phyloP scores from a whole-genome alignment of 257 asterid genomes.

The Petunia secreta region DNA sequence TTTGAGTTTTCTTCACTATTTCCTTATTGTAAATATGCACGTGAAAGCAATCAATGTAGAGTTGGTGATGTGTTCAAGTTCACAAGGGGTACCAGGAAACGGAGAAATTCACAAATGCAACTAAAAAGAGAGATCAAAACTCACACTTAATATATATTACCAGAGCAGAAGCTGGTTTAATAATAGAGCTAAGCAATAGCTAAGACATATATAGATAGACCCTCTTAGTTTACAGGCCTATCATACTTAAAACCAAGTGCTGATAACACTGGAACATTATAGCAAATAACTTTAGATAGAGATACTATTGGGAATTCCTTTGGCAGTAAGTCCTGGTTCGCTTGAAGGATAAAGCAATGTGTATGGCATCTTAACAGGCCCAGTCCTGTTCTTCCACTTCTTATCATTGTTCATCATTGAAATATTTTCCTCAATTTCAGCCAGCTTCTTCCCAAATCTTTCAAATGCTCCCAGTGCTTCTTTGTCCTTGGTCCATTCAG shows the following conservation, averaged over 20 bases:
- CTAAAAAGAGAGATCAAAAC: no score
- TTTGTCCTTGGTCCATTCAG: constrained; percentile 60
- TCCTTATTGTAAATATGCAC: no score
- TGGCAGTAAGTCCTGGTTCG: constrained; percentile 63
- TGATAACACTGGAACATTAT: not conserved
- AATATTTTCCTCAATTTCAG: constrained; percentile 49
- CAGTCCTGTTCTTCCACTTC: constrained; percentile 54
- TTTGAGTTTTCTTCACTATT: no score
- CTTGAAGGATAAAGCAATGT: constrained; percentile 64
- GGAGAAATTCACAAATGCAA: no score
- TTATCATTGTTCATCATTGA: constrained; percentile 49
- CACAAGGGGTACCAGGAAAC: no score
- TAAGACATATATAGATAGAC: no score
- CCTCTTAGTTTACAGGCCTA: no score
- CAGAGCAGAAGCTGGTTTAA: not conserved
- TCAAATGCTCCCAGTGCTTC: constrained; percentile 55
- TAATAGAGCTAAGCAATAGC: no score
- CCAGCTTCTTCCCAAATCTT: constrained; percentile 51
- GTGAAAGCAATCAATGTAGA: no score
- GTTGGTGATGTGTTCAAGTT: no score
- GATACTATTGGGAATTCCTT: constrained; percentile 68
- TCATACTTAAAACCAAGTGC: no score
- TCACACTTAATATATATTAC: no score
- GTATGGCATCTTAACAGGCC: constrained; percentile 71
- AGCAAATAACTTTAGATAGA: constrained; percentile 38